Evolutionary conservation across 192 early-diverging fungal species (phyloP), one percentile per base, ranked within the genome.

Genomic region (Gigaspora rosea): DNA sequence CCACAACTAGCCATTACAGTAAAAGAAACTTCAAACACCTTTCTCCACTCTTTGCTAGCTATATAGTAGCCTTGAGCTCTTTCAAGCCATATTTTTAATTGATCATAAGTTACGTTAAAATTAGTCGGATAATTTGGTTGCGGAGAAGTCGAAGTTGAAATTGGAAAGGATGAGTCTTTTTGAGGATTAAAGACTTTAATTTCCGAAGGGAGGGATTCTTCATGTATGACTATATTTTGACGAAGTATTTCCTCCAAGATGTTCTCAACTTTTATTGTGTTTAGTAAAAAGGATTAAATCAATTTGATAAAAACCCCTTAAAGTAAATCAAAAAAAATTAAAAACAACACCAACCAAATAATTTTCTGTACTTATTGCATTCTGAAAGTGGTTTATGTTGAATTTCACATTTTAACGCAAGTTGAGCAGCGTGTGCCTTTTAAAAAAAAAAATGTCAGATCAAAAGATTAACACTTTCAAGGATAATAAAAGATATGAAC

Each of bases 341-440:
- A 56, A 57, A 12, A 58, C 27, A 58, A 58, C 0, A 58, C 57
- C 32, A 59, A 73, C 72, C 72, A 52, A 73, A 73, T n/a, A 59
- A 33, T 35, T 47, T 73, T 27, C 72, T 18, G 16, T 73, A 73
- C 2, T 54, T 16, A 61, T 59, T 73, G 12, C 8, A 27, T 22
- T 46, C 56, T 46, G 57, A 16, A 10, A 73, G 32, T 15, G 57
- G 56, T 36, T 61, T 22, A 15, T 70, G 22, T 35, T 61, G 15
- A 11, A 12, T 47, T 61, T 73, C 72, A 13, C 72, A 73, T 49
- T 51, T 41, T 20, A 73, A 47, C 5, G 72, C 58, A 8, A 73
- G 57, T 61, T 73, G 56, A 22, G 72, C 72, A 46, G 72, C 72
- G 36, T 73, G 72, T 61, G 46, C 36, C 72, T 73, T 72, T 57